A percentile compares a stretch with the other conserved stretches of the same genome.
phyloP scores from a whole-genome alignment of 768 basidiomycete species.

The Strobilomyces confusus region DNA sequence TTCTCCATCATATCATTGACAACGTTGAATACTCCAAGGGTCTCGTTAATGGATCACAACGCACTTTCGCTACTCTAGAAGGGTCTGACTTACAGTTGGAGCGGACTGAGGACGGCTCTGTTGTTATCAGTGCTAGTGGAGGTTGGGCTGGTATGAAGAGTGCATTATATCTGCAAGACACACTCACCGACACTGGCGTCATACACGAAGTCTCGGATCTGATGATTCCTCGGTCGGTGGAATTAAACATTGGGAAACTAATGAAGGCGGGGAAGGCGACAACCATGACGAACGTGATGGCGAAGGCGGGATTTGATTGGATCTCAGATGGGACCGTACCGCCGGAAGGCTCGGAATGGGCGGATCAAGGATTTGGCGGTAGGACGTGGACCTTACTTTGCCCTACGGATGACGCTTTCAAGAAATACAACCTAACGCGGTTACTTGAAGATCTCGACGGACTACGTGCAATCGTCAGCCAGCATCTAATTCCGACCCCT shows the following conservation, averaged over 20 bases:
- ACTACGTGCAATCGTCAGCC: slow-evolving; percentile 60
- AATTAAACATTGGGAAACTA: slow-evolving; percentile 86
- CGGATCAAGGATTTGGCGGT: slow-evolving; percentile 42
- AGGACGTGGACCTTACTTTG: slow-evolving; percentile 85
- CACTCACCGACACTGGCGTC: slow-evolving; percentile 84
- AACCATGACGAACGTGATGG: slow-evolving; percentile 83
- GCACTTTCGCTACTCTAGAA: slow-evolving; percentile 77
- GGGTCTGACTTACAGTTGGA: slow-evolving; percentile 78
- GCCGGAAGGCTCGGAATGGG: slow-evolving; percentile 67
- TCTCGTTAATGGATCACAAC: slow-evolving; percentile 60
- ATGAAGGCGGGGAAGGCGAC: slow-evolving; percentile 83
- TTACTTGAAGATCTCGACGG: slow-evolving; percentile 54
- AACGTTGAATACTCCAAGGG: slow-evolving; percentile 68
- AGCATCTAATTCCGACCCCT: slow-evolving; percentile 66
- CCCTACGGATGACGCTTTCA: slow-evolving; percentile 91
- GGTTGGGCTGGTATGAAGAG: slow-evolving; percentile 74
- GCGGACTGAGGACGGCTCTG: slow-evolving; percentile 47
- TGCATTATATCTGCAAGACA: slow-evolving; percentile 53
- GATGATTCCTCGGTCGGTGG: slow-evolving; percentile 81
- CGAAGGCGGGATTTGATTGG: slow-evolving; percentile 88
- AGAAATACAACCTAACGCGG: slow-evolving; percentile 74
- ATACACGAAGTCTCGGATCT: slow-evolving; percentile 86
- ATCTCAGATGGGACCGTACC: slow-evolving; percentile 80
- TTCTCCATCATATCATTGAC: slow-evolving; percentile 83
- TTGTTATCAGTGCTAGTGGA: slow-evolving; percentile 59